These are phyloP conservation scores for Polygonum maritimum DNA, from an alignment of 148 eudicot genomes.

Conservation along the genomic window DNA sequence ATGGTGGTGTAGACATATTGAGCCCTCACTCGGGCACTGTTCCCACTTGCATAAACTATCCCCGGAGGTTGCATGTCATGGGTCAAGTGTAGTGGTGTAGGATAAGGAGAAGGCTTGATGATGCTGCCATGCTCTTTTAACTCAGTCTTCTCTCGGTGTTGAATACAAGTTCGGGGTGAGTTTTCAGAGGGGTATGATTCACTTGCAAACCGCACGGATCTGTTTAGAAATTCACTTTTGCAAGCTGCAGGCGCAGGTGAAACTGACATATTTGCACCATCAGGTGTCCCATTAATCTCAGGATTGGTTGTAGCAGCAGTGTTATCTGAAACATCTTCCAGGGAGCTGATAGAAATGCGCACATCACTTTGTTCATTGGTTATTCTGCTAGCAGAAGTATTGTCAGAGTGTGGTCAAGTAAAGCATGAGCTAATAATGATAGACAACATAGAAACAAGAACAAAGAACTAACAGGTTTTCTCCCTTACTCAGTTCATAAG, in stretches of 20 bases:
- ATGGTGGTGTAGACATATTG: slow-evolving; percentile 59
- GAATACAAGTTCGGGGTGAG: slow-evolving; percentile 39
- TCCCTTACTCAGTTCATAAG: background rate
- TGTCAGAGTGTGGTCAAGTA: background rate
- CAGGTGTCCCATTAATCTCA: background rate
- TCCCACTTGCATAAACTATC: slow-evolving; percentile 60
- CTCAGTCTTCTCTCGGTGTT: slow-evolving; percentile 25
- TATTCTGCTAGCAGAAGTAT: slow-evolving; percentile 19
- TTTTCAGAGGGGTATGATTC: slow-evolving; percentile 14
- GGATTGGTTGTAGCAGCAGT: slow-evolving; percentile 3
- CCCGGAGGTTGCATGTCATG: slow-evolving; percentile 98
- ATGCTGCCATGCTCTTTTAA: slow-evolving; percentile 20
- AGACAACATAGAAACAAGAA: background rate
- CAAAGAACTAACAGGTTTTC: background rate
- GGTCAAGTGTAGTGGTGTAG: slow-evolving; percentile 64
- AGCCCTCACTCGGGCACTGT: slow-evolving; percentile 50
- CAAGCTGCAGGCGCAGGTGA: slow-evolving; percentile 15
- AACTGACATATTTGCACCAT: slow-evolving; percentile 10
- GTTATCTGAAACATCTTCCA: slow-evolving; percentile 11
- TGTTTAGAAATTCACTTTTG: slow-evolving; percentile 26
- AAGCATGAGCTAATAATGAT: background rate
- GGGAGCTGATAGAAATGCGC: slow-evolving; percentile 16
- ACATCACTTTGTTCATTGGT: slow-evolving; percentile 15
- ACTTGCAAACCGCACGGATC: slow-evolving; percentile 26
- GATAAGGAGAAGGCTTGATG: slow-evolving; percentile 54